Evolutionary conservation across 1,139 yeast genomes (phyloP).

Genomic region (Martiniozyma asiatica): DNA sequence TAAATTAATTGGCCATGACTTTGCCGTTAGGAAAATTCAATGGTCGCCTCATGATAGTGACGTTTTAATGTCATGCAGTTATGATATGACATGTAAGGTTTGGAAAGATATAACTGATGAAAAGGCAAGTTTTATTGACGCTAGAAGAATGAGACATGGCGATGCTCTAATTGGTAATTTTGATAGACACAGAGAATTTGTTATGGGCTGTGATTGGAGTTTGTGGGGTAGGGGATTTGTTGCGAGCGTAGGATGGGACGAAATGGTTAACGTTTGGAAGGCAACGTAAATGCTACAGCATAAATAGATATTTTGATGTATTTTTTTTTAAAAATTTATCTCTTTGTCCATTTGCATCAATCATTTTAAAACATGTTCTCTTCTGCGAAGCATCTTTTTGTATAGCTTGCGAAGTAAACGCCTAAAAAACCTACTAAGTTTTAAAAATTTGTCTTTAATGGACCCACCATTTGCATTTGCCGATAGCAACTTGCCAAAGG

Average conservation of each 20-base stretch:
- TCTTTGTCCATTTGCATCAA: too few relatives aligned
- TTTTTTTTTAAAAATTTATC: too few relatives aligned
- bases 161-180: conserved; percentile 48
- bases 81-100: conserved; percentile 83
- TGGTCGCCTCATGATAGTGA: conserved; percentile 88
- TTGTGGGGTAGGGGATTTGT: conserved; percentile 98
- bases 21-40: conserved; percentile 67
- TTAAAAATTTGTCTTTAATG: too few relatives aligned
- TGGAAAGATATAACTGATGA: conserved; percentile 68
- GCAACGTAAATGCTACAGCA: conserved; percentile 17
- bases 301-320: too few relatives aligned
- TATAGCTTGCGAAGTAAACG: too few relatives aligned
- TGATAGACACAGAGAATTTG: conserved; percentile 73
- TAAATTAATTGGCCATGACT: conserved; percentile 77
- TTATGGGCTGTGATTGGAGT: conserved; percentile 91
- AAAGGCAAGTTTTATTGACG: conserved; percentile 34
- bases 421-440: too few relatives aligned
- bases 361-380: too few relatives aligned
- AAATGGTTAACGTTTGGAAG: conserved; percentile 88
- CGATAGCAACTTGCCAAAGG: too few relatives aligned
- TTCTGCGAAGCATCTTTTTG: too few relatives aligned
- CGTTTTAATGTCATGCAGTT: conserved; percentile 63
- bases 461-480: too few relatives aligned
- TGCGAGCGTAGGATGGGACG: conserved; percentile 95
- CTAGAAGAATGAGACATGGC: conserved; percentile 26